Evolutionary conservation across 352 stramenopile genomes (phyloP), one percentile per base, ranked within the genome.

Genomic region (Globisporangium acanthophoron): DNA sequence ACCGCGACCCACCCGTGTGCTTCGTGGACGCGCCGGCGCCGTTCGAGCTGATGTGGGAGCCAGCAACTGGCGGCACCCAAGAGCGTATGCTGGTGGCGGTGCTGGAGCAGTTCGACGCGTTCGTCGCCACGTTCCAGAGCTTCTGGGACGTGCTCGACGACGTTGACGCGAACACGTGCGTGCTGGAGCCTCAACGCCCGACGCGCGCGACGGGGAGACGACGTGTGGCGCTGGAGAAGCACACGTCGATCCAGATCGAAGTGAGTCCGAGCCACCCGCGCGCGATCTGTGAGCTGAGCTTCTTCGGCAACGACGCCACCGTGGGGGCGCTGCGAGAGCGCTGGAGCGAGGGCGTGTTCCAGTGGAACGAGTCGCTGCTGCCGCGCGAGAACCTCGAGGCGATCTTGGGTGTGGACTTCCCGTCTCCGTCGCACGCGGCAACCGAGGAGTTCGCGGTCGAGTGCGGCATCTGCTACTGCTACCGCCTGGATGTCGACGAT

Each of bases 391-490:
- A 95, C 63, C 64, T 95, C n/a, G 76, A 87, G 46, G 21, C 58
- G 0, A 61, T 91, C 13, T 61, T 95, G 13, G 67, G 74, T 16
- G 45, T 95, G 3, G 65, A 64, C 49, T 75, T 95, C 55, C 86
- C 86, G 40, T 84, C 75, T 5, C 83, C 79, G 3, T 73, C 61
- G 49, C 73, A 67, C 11, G 70, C 67, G 11, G 73, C 73, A 31
- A 48, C 59, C 0, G 78, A 93, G 5, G 78, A 92, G 45, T 94
- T 95, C 59, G 78, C 78, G 3, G 56, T 87, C 18, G 88, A 97
- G 64, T 96, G 88, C 50, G 88, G 88, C 41, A 96, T 96, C 60
- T 96, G 88, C 69, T 96, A 96, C 62, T 84, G 70, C 59, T 95
- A 95, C 52, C 79, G 82, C 0, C 63, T 89, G 12, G 76, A 89